Percentiles rank a stretch among this genome's conserved stretches.
Evolutionary conservation across 805 yeast species (phyloP).

Genomic region (Starmera dryadoides): DNA sequence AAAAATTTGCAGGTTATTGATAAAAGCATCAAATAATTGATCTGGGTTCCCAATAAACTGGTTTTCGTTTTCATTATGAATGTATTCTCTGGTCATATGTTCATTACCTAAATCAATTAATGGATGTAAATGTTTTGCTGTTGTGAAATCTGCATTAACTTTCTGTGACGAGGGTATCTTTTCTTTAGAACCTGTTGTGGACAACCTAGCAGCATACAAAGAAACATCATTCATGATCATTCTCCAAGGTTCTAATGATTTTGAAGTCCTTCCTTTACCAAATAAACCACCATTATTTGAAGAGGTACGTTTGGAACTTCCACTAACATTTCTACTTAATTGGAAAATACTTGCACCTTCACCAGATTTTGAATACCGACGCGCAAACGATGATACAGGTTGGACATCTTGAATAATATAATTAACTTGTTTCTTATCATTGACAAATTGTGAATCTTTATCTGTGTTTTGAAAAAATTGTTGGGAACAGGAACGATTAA

Average conservation of each 20-base stretch:
- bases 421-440: too few relatives aligned
- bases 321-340: too few relatives aligned
- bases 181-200: constrained; percentile 13
- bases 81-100: neutral
- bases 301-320: too few relatives aligned
- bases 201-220: constrained; percentile 30
- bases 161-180: constrained; percentile 5
- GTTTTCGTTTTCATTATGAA: neutral
- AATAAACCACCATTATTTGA: too few relatives aligned
- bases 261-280: neutral
- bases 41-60: neutral
- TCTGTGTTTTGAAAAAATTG: too few relatives aligned
- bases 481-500: too few relatives aligned
- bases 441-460: too few relatives aligned
- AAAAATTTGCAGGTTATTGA: neutral
- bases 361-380: neutral
- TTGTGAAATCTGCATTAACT: constrained; percentile 18
- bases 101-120: neutral
- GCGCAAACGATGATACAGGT: neutral
- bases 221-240: constrained; percentile 29
- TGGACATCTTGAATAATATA: too few relatives aligned
- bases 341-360: too few relatives aligned
- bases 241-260: constrained; percentile 19
- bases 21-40: neutral
- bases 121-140: constrained; percentile 9